Percentiles rank a stretch among this genome's conserved stretches.
Conservation (phyloP, 139 green algal genomes). For the Micractinium conductrix region DNA sequence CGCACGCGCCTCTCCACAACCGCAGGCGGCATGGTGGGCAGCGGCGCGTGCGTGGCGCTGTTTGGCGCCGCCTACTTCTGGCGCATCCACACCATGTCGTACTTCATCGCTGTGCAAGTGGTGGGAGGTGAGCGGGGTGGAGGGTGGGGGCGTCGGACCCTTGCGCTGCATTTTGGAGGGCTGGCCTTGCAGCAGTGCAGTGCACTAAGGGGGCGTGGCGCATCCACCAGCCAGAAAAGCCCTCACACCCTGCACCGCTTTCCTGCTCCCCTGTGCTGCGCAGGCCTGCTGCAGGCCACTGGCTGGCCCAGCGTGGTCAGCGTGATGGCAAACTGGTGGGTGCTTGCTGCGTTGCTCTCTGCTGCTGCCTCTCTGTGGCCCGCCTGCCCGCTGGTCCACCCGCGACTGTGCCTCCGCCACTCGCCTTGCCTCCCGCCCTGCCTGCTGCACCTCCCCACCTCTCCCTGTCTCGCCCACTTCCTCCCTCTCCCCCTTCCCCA, state of each 20-base stretch:
- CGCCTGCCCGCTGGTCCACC: too few species aligned
- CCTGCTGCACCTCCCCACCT: too few species aligned
- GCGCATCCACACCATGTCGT: conserved; percentile 85
- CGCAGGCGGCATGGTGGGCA: conserved; percentile 84
- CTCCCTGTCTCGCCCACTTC: too few species aligned
- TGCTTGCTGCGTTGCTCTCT: too few species aligned
- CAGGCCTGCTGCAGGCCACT: conserved; percentile 89
- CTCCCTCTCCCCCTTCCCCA: too few species aligned
- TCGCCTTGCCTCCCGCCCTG: too few species aligned
- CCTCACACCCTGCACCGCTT: neutral
- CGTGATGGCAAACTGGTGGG: conserved; percentile 96
- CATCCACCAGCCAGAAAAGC: too few species aligned
- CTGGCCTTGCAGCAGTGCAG: too few species aligned
- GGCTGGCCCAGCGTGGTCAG: conserved; percentile 95
- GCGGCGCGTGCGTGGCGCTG: conserved; percentile 72
- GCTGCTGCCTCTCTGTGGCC: neutral
- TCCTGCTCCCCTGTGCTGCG: conserved; percentile 10
- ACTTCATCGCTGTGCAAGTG: conserved; percentile 82
- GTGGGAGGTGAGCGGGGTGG: conserved; percentile 41
- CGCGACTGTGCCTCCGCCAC: too few species aligned
- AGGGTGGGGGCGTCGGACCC: too few species aligned
- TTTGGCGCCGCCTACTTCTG: conserved; percentile 91
- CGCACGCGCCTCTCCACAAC: neutral
- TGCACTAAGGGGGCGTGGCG: too few species aligned
- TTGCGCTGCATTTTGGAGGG: too few species aligned